phyloP scores from a whole-genome alignment of 2,329 filamentous ascomycete genomes.

The Beauveria australis region DNA sequence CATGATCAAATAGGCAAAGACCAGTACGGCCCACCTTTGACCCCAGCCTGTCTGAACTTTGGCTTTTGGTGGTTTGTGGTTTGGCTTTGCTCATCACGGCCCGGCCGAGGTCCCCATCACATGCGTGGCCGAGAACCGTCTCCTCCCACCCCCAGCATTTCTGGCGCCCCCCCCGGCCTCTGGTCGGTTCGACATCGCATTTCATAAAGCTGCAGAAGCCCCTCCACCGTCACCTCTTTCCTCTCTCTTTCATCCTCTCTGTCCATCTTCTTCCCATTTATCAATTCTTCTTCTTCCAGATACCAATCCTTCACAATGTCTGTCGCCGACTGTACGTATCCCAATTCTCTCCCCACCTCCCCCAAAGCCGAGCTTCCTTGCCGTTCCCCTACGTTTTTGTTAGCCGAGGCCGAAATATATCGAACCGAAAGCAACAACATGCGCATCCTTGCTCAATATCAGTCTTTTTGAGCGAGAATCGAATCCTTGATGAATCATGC shows the following conservation, averaged over 20 bases:
- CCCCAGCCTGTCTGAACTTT: background rate
- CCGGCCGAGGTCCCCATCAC: slow-evolving; percentile 26
- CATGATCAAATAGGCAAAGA: background rate
- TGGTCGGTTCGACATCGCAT: background rate
- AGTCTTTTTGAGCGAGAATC: background rate
- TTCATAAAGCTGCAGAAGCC: slow-evolving; percentile 9
- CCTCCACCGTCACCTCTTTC: background rate
- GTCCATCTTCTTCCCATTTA: background rate
- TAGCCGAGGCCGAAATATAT: background rate
- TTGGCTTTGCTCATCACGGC: slow-evolving; percentile 10
- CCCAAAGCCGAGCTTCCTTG: background rate
- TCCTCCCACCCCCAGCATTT: background rate
- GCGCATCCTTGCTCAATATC: background rate
- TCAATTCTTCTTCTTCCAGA: background rate
- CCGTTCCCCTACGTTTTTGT: background rate
- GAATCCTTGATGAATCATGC: background rate
- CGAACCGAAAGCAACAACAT: no score
- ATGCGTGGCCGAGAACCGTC: slow-evolving; percentile 17
- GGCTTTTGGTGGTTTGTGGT: background rate
- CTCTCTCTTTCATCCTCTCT: background rate
- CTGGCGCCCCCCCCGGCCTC: background rate
- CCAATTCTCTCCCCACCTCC: background rate
- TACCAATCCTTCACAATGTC: slow-evolving; percentile 9
- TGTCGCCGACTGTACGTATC: slow-evolving; percentile 12
- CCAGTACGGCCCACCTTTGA: background rate